phyloP scores from a whole-genome alignment of 208 protist genomes.

The Tritrichomonas musculus region DNA sequence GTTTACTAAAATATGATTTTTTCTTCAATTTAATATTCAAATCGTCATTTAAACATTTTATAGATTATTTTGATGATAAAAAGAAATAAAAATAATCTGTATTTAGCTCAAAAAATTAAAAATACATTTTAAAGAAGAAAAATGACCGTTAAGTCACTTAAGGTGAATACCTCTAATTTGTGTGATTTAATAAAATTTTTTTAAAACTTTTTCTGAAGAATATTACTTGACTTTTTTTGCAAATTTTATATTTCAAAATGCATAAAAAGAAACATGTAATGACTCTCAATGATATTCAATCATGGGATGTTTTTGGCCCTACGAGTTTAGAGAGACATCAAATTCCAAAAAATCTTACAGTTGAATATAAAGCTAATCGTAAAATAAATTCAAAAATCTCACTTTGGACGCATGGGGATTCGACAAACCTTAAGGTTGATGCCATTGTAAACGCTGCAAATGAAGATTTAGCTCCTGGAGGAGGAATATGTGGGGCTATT shows the following conservation, averaged over 20 bases:
- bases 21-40: too few relatives aligned
- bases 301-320: neutral
- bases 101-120: too few relatives aligned
- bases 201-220: too few relatives aligned
- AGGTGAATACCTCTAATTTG: neutral
- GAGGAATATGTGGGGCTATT: slow-evolving; percentile 67
- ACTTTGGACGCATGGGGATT: slow-evolving; percentile 43
- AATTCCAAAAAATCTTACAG: neutral
- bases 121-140: too few relatives aligned
- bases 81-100: too few relatives aligned
- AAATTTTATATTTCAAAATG: neutral
- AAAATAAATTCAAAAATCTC: neutral
- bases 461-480: slow-evolving; percentile 56
- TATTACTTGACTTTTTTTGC: neutral
- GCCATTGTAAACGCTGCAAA: slow-evolving; percentile 71
- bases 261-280: neutral
- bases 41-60: too few relatives aligned
- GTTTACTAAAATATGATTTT: too few relatives aligned
- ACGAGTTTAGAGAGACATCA: neutral
- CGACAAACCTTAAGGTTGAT: slow-evolving; percentile 58
- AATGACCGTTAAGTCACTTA: too few relatives aligned
- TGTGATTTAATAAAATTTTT: neutral
- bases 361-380: neutral
- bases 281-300: neutral
- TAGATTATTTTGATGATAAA: too few relatives aligned